These are phyloP conservation scores for Asterophora parasitica DNA, from an alignment of 768 basidiomycete species.

Conservation along the genomic window DNA sequence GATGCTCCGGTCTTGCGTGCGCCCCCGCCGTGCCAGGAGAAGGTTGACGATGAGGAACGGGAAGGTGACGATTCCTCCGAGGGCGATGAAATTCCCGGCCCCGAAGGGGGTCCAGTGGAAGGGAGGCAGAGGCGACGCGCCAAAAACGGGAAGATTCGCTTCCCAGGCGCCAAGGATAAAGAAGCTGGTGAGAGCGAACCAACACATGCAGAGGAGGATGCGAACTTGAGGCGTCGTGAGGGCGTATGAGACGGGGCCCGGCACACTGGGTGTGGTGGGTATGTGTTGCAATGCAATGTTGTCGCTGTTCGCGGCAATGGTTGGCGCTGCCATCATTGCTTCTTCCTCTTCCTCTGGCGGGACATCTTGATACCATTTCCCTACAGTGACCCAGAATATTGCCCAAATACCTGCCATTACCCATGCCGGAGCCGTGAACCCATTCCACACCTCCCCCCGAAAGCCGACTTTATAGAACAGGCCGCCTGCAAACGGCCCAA, in stretches of 20 bases:
- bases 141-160: constrained; percentile 61
- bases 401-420: constrained; percentile 53
- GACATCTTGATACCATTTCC: constrained; percentile 12
- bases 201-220: constrained; percentile 60
- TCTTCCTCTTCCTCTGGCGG: constrained; percentile 1
- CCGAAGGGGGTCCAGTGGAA: constrained; percentile 58
- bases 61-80: constrained; percentile 57
- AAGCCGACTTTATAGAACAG: constrained; percentile 59
- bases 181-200: constrained; percentile 66
- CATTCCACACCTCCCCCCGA: constrained; percentile 52
- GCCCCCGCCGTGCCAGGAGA: constrained; percentile 46
- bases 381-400: constrained; percentile 39
- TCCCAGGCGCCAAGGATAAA: constrained; percentile 70
- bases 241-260: constrained; percentile 7
- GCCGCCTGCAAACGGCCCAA: constrained; percentile 63
- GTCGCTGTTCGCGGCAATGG: background rate
- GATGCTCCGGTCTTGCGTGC: constrained; percentile 56
- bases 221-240: constrained; percentile 38
- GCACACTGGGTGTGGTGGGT: background rate
- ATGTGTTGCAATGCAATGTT: constrained; percentile 4
- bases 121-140: constrained; percentile 28
- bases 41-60: constrained; percentile 66
- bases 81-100: constrained; percentile 67
- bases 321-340: background rate
- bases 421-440: constrained; percentile 65